Evolutionary conservation across 2,329 filamentous ascomycete genomes (phyloP).

Genomic region (Sphaerulina musiva): DNA sequence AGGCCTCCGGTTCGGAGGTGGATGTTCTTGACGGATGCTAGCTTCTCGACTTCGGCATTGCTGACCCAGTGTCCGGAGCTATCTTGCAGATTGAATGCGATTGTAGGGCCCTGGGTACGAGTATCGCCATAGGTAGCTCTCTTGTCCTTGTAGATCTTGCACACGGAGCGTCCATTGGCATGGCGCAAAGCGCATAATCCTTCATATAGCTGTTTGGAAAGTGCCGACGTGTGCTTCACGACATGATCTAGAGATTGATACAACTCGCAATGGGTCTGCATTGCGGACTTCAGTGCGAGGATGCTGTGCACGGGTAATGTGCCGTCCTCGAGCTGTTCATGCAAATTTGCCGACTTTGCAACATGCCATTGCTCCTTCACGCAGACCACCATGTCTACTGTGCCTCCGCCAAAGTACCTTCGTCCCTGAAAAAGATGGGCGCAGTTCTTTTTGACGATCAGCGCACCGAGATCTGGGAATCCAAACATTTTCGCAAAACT

Average conservation of each 20-base stretch:
- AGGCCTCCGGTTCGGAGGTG: constrained; percentile 82
- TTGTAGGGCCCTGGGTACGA: constrained; percentile 59
- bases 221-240: constrained; percentile 61
- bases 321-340: constrained; percentile 83
- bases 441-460: constrained; percentile 71
- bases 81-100: constrained; percentile 77
- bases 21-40: constrained; percentile 70
- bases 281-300: constrained; percentile 68
- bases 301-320: constrained; percentile 89
- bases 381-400: constrained; percentile 75
- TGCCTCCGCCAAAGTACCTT: constrained; percentile 88
- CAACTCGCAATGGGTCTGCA: constrained; percentile 61
- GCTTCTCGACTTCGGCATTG: constrained; percentile 78
- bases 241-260: constrained; percentile 63
- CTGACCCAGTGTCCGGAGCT: constrained; percentile 67
- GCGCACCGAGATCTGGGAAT: constrained; percentile 80
- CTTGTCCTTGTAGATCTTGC: constrained; percentile 53
- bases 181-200: constrained; percentile 59
- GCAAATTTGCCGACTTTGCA: constrained; percentile 61
- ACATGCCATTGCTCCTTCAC: constrained; percentile 77
- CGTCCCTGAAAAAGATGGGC: constrained; percentile 56
- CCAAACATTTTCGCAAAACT: constrained; percentile 99
- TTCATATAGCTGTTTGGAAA: constrained; percentile 55
- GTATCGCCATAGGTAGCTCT: constrained; percentile 15
- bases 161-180: constrained; percentile 59